Conservation (phyloP, 306 rosid genomes). For the Herpetospermum pedunculosum region DNA sequence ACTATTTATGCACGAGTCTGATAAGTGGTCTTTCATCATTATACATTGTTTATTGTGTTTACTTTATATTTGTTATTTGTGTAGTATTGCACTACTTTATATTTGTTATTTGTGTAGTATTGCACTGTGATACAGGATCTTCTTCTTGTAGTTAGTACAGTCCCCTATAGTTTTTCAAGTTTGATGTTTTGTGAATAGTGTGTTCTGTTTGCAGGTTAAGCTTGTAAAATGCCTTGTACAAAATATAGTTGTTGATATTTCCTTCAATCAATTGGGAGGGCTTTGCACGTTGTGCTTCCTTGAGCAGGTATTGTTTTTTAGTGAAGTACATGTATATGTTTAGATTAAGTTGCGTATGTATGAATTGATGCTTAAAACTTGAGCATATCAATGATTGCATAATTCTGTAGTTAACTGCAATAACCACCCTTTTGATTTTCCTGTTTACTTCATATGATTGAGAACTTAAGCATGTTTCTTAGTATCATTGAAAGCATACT, state of each 20-base stretch:
- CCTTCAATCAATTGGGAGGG: constrained; percentile 94
- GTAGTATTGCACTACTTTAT: too few relatives aligned
- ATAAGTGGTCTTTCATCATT: not conserved
- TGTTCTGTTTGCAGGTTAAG: constrained; percentile 59
- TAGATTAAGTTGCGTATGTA: not conserved
- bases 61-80: not conserved
- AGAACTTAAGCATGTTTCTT: not conserved
- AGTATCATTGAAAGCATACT: not conserved
- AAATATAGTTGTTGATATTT: constrained; percentile 72
- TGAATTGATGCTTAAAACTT: not conserved
- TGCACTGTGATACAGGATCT: not conserved
- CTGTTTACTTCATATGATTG: not conserved
- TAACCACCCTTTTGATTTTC: not conserved
- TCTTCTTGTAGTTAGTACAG: not conserved
- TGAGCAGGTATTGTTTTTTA: constrained; percentile 60
- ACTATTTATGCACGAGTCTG: not conserved
- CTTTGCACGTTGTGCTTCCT: constrained; percentile 78
- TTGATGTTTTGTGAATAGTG: not conserved
- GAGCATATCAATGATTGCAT: not conserved
- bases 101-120: not conserved
- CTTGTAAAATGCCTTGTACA: constrained; percentile 83
- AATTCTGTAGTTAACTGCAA: not conserved
- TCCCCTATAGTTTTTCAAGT: not conserved
- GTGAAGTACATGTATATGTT: not conserved
- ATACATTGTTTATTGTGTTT: not conserved